Base-by-base conservation (phyloP, 2,329 filamentous ascomycete species). In the Intubia oerlemansii region DNA sequence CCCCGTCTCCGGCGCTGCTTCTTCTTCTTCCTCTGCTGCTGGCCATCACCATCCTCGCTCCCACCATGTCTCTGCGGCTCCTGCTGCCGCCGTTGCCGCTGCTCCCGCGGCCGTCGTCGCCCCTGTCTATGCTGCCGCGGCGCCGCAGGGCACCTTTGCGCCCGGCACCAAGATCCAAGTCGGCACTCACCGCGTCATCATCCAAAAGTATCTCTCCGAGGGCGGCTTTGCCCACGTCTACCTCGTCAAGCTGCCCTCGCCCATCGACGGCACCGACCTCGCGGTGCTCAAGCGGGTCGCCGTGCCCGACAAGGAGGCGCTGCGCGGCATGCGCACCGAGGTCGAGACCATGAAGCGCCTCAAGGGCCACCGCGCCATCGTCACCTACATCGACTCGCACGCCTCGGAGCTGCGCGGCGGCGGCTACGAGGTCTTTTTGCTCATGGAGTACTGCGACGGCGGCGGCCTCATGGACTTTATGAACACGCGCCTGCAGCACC, bases 291-390 rank as follows among this genome's bases (percentile, higher is more conserved):
- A 98, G 62, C 66, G 88, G 45, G 88, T 98, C 33, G 88, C 88
- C 20, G 88, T 95, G 29, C 82, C 88, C 18, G 88, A 98, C 53
- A 93, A 91, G 61, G 79, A 91, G 38, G 70, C 85, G 33, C 60
- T 98, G 53, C 78, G 80, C 37, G 84, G 79, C 51, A 95, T 98
- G 88, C 73, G 88, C 50, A 95, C 74, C 40, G 88, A 98, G 60
- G 88, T 98, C 41, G 88, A 98, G 57, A 98, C 88, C 10, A 98
- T 98, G 88, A 98, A 98, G 70, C 84, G 88, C 53, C 64, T 98
- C 42, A 92, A 92, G 59, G 88, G 88, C 32, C 88, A 95, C 62
- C 71, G 73, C 37, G 76, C 88, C 42, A 95, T 98, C 45, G 88
- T 98, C 43, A 93, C 77, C 34, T 98, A 98, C 54, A 84, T 95